phyloP scores from a whole-genome alignment of 1,284 basidiomycete genomes.

The Leccinum pseudoinsigne region DNA sequence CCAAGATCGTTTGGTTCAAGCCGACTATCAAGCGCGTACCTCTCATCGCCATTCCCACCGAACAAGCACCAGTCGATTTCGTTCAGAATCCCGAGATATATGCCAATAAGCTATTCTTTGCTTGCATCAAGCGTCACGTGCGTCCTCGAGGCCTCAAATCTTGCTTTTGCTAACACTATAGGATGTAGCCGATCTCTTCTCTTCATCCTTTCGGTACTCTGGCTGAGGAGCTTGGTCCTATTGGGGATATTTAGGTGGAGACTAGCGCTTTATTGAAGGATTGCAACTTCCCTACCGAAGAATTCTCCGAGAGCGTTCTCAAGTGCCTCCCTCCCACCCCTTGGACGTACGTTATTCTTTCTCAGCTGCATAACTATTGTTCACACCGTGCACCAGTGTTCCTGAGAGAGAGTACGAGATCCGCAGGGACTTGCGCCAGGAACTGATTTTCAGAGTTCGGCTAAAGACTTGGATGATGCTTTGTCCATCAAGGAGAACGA shows the following conservation, averaged over 20 bases:
- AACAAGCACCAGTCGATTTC: slow-evolving; percentile 97
- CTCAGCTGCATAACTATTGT: slow-evolving; percentile 2
- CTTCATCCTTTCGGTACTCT: slow-evolving; percentile 98
- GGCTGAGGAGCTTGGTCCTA: slow-evolving; percentile 98
- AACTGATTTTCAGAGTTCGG: slow-evolving; percentile 83
- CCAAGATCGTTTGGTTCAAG: slow-evolving; percentile 99
- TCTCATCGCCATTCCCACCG: slow-evolving; percentile 98
- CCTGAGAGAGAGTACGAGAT: slow-evolving; percentile 89
- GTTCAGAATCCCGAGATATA: slow-evolving; percentile 94
- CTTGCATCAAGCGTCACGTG: slow-evolving; percentile 96
- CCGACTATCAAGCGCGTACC: slow-evolving; percentile 99
- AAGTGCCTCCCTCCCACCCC: slow-evolving; percentile 95
- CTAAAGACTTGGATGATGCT: slow-evolving; percentile 95
- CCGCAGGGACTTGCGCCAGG: slow-evolving; percentile 84
- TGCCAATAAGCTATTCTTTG: slow-evolving; percentile 91
- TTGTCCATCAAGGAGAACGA: slow-evolving; percentile 87
- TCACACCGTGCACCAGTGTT: slow-evolving; percentile 51
- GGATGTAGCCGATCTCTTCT: slow-evolving; percentile 80
- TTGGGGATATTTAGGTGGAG: slow-evolving; percentile 97
- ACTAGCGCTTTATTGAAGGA: slow-evolving; percentile 97
- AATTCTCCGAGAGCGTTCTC: slow-evolving; percentile 90
- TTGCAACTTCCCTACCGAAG: slow-evolving; percentile 96
- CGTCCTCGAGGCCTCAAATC: slow-evolving; percentile 29
- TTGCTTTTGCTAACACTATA: slow-evolving; percentile 16
- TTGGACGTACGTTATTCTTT: slow-evolving; percentile 70